Percentiles rank a stretch among this genome's conserved stretches.
These are phyloP conservation scores for Acorus calamus DNA, from an alignment of 106 monocot species.

Conservation along the genomic window DNA sequence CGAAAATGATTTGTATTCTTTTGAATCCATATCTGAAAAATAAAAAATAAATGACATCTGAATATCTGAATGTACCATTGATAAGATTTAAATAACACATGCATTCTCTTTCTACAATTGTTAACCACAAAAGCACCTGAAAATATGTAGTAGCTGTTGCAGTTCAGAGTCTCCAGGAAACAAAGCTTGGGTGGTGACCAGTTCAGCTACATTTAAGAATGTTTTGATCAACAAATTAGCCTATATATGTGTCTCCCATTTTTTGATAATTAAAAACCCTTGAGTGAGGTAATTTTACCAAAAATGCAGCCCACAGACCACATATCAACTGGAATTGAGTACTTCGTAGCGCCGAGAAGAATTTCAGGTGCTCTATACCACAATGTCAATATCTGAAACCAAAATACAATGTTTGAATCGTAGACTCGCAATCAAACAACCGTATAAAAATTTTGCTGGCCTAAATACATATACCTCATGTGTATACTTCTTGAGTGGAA, in stretches of 20 bases:
- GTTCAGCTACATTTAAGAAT: slow-evolving; percentile 45
- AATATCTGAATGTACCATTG: too few relatives aligned
- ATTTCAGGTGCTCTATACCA: slow-evolving; percentile 84
- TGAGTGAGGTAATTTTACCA: slow-evolving; percentile 18
- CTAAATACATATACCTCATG: slow-evolving; percentile 49
- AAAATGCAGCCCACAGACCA: slow-evolving; percentile 85
- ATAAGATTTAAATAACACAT: too few relatives aligned
- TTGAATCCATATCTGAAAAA: too few relatives aligned
- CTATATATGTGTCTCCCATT: neutral
- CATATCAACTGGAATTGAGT: slow-evolving; percentile 69
- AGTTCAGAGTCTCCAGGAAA: slow-evolving; percentile 94
- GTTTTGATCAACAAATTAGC: too few relatives aligned
- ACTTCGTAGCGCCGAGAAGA: slow-evolving; percentile 59
- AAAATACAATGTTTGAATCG: neutral
- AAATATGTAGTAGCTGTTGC: slow-evolving; percentile 91
- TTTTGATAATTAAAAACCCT: neutral
- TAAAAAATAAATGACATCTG: too few relatives aligned
- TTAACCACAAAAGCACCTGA: too few relatives aligned
- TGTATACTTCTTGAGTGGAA: slow-evolving; percentile 93
- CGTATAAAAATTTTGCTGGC: neutral
- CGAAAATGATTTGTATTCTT: too few relatives aligned
- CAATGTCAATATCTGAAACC: slow-evolving; percentile 54
- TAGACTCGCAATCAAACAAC: neutral
- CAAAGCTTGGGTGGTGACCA: slow-evolving; percentile 70
- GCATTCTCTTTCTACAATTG: too few relatives aligned